Base-by-base conservation (phyloP, 140 eudicot genomes). In the Bidens hawaiensis region DNA sequence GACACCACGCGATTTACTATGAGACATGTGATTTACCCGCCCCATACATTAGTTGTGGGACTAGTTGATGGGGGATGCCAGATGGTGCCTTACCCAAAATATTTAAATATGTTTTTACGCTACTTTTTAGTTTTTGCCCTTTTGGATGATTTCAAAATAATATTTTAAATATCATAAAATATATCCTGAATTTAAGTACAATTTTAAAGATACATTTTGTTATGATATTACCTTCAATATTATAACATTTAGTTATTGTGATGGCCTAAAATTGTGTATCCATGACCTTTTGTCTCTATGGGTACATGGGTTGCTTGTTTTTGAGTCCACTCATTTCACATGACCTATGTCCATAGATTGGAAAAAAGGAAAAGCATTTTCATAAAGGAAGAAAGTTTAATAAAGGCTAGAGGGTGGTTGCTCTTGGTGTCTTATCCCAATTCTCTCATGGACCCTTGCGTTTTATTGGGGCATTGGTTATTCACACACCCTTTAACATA, bases 291-390 rank as follows among this genome's bases (percentile, higher is more conserved):
- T 53, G 60, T 26, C 60, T 53, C 36, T n/a, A n/a, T n/a, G n/a
- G n/a, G 31, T 53, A 25, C 60, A 26, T 53, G 60, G 60, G 60
- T 53, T 53, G 60, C 60, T 53, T 53, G 40, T 26, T 53, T 53
- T 53, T 36, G 60, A 53, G 60, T 53, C 60, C 60, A 53, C 60
- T 53, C 60, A 53, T 25, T 53, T 53, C 60, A 53, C 60, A 53
- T 53, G 60, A 38, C 22, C 60, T 13, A 53, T 53, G 60, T 53
- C 60, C 60, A n/a, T 51, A 4, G 12, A 25, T 53, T 26, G 60
- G 16, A 53, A 53, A 6, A 52, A 52, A 52, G n/a, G n/a, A 25
- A 52, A 53, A 53, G 60, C 60, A 26, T 13, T 25, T 53, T 53
- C 19, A 53, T 26, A 53, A 53, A 53, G 60, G 28, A 53, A 21